Evolutionary conservation across 352 stramenopile species (phyloP), one percentile per base, ranked within the genome.

Genomic region (Phytophthora cryptogea): DNA sequence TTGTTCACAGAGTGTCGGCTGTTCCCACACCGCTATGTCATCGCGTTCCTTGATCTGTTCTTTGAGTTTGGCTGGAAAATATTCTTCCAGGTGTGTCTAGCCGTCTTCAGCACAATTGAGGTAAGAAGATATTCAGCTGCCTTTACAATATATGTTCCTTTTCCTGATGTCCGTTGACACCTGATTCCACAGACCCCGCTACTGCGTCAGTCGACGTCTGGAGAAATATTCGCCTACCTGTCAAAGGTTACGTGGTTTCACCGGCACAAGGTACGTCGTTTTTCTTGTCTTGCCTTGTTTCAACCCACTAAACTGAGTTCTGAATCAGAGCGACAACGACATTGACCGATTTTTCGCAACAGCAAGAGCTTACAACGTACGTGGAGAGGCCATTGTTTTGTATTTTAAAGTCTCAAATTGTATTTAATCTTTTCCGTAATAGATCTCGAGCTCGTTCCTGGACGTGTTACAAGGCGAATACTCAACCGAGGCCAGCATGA

Each of bases 1-100:
- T 54, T 81, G n/a, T 83, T 83, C 41, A 81, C 74, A 33, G 72
- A 83, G 43, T 77, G 69, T 13, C 69, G 72, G 14, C 42, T 83
- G 41, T 60, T 83, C 6, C 66, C 68, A 2, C 66, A 79, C 32
- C 56, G 63, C 14, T 76, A 65, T 51, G 69, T 78, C 7, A 51
- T 83, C 41, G 48, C 45, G 3, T 79, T 83, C 35, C 40, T 83
- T 20, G 69, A 83, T 49, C 49, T 83, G 32, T 83, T 81, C 39
- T 79, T 83, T 46, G 65, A 78, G 23, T 74, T 65, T 44, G 74
- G 74, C 0, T 83, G 74, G 74, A 78, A 81, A 32, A 56, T 72
- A 8, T 81, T 83, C 39, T 81, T 77, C 16, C 73, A 73, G 47
- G 56, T 68, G 8, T 77, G 68, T 40, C 59, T 81, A 23, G 54